Evolutionary conservation across 2,329 filamentous ascomycete species (phyloP), one percentile per base, ranked within the genome.

Genomic region (Xylaria sp.): DNA sequence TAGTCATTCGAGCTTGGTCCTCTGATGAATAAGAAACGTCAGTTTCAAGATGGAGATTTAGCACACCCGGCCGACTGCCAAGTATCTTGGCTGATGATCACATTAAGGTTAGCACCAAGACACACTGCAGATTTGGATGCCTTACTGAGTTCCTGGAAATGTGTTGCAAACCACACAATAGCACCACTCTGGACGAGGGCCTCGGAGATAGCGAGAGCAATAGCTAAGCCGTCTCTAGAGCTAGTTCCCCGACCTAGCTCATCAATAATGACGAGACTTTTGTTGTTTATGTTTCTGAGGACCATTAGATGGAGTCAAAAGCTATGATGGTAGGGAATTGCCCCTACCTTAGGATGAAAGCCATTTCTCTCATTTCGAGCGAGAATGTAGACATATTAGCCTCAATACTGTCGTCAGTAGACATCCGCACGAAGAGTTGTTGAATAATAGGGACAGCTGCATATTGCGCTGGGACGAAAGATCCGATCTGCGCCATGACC

Each of bases 281-380:
- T 87, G 6, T 85, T 84, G 71, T 94, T 90, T 64, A 98, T 88
- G 75, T 97, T 97, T 61, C 87, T 86, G 50, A 12, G 1, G 17
- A 9, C 1, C 12, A 61, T 75, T 59, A 75, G 70, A 39, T 42
- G 8, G 32, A 4, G n/a, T 27, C 30, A 45, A 39, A 48, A 17
- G 39, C 17, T 39, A 8, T 7, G 1, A 4, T n/a, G 12, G 3
- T 65, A 19, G 69, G 3, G 11, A 21, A 50, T 56, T 17, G 0
- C 14, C 56, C 66, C 1, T 75, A 84, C 84, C 89, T 87, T 0
- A 98, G 81, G 63, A 99, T 98, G 78, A 97, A 97, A 0, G 94
- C 93, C 82, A 95, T 97, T 75, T 98, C 96, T 50, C 93, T 88
- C 96, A 99, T 98, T 79, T 99, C 96, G 0, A 93, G 87, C 0